phyloP scores from a whole-genome alignment of 176 grass and related monocot genomes.

The Bothriochloa decipiens region DNA sequence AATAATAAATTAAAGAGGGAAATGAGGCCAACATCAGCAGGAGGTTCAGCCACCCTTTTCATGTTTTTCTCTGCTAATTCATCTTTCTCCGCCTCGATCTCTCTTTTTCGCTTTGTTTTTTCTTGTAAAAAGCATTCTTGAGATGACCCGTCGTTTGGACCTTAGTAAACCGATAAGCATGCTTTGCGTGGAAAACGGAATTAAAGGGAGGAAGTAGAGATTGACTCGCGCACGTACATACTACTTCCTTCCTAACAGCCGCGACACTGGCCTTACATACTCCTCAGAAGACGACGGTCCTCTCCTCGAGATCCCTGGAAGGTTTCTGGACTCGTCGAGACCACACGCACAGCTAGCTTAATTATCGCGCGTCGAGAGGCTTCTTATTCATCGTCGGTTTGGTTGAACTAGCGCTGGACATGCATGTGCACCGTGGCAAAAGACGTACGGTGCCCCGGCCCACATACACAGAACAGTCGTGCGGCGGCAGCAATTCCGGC shows the following conservation, averaged over 20 bases:
- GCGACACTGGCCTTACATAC: too few species aligned
- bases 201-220: too few species aligned
- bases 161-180: too few species aligned
- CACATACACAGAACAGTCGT: too few species aligned
- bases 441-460: too few species aligned
- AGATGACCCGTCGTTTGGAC: neutral
- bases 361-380: neutral
- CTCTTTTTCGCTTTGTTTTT: neutral
- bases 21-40: neutral
- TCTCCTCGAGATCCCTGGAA: neutral
- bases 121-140: neutral
- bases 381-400: neutral
- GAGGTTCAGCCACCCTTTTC: conserved; percentile 17
- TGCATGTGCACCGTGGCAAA: neutral
- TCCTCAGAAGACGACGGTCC: too few species aligned
- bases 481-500: too few species aligned
- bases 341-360: neutral
- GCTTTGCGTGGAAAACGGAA: too few species aligned
- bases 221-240: too few species aligned
- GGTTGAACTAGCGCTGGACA: neutral
- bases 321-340: neutral
- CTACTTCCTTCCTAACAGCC: too few species aligned
- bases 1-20: neutral
- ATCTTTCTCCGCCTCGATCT: neutral
- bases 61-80: neutral